Base-by-base conservation (phyloP, 257 asterid species). In the Gynochthodes officinalis region DNA sequence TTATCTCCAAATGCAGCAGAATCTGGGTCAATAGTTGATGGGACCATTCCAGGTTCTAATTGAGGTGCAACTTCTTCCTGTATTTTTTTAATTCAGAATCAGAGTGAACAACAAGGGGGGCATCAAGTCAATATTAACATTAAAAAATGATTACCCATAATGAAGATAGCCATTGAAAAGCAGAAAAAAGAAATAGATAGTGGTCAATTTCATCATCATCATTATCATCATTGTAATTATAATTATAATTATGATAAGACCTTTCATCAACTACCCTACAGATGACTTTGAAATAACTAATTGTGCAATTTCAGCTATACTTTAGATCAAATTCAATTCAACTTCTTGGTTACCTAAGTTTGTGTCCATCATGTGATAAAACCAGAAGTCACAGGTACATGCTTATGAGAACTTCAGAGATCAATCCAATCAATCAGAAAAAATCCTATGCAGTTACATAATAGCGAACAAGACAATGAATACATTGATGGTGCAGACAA, bases 51-150 rank as follows among this genome's bases (percentile, higher is more conserved):
- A 6, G 99, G 99, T 49, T 95, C 97, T 52, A 94, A 79, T 78
- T 94, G 99, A 14, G 97, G 98, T 27, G 98, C 99, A 82, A 91
- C 99, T 87, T 94, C 99, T 84, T 95, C 99, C 99, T 95, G 89
- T 66, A 82, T 40, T 44, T 74, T 63, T 48, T 23, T n/a, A n/a
- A 58, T 82, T 70, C 62, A 72, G 37, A 78, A 60, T 75, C 55
- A 80, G 58, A 58, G 77, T 37, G 19, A 77, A 69, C 70, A n/a
- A 25, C 4, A n/a, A 23, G 23, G 18, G 4, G 28, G 23, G 44
- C 21, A 46, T 4, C 9, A 54, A 37, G 3, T 42, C 46, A 57
- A 25, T 25, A 57, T 49, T 35, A 7, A 52, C 23, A 0, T 49
- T 25, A 23, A 5, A 4, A 11, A 11, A 54, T 18, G 50, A n/a